Percentiles rank a stretch among this genome's conserved stretches.
These are phyloP conservation scores for Dactylonectria macrodidyma DNA, from an alignment of 2,329 filamentous ascomycete genomes.

Conservation along the genomic window DNA sequence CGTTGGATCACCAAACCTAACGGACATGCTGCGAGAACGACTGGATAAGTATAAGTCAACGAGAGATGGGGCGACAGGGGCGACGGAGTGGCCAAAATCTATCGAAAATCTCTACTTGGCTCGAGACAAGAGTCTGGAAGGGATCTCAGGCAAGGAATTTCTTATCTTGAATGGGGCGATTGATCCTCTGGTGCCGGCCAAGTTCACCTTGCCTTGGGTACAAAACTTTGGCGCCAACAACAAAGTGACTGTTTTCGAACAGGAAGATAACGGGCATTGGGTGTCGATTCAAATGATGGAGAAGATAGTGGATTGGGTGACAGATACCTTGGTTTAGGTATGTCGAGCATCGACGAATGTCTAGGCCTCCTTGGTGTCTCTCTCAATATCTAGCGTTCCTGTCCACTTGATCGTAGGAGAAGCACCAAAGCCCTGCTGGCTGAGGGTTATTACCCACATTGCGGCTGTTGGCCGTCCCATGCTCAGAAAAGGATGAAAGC, in stretches of 20 bases:
- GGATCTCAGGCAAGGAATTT: conserved; percentile 1
- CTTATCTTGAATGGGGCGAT: conserved; percentile 12
- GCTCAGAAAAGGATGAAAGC: background rate
- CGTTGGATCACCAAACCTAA: conserved; percentile 10
- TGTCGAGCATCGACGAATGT: too few species aligned
- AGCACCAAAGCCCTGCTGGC: background rate
- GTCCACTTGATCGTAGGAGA: background rate
- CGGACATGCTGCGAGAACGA: background rate
- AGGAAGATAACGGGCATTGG: conserved; percentile 1
- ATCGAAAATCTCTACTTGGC: conserved; percentile 1
- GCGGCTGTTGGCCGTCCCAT: background rate
- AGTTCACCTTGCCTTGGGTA: conserved; percentile 2
- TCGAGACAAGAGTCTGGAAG: conserved; percentile 1
- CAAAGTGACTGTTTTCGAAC: background rate
- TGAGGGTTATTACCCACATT: background rate
- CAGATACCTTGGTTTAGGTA: conserved; percentile 3
- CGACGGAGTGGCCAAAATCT: conserved; percentile 9
- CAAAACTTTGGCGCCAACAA: conserved; percentile 6
- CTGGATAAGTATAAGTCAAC: background rate
- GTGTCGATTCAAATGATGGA: conserved; percentile 1
- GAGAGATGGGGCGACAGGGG: background rate
- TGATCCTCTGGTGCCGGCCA: conserved; percentile 2
- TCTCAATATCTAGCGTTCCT: background rate
- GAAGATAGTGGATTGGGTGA: conserved; percentile 5
- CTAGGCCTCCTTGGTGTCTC: too few species aligned